Conservation (phyloP, 495 filamentous ascomycete species). For the Haplographium delicatum region DNA sequence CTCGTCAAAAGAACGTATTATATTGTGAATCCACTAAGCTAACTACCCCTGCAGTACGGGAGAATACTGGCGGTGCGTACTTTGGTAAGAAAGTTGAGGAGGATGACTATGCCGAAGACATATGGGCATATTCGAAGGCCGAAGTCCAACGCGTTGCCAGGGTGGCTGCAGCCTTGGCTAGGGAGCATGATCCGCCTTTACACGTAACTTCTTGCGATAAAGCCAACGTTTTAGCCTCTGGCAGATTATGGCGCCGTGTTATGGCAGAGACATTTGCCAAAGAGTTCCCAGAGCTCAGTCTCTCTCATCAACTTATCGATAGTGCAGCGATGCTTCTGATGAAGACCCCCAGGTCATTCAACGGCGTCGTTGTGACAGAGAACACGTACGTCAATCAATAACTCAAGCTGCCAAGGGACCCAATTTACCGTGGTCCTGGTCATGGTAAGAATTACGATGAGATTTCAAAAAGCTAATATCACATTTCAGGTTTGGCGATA, state of each 20-base stretch:
- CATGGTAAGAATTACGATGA: too few species aligned
- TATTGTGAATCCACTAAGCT: too few species aligned
- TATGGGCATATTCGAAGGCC: constrained; percentile 41
- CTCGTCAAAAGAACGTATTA: too few species aligned
- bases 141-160: constrained; percentile 46
- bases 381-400: too few species aligned
- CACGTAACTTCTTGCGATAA: constrained; percentile 35
- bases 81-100: constrained; percentile 46
- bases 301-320: constrained; percentile 45
- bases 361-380: constrained; percentile 45
- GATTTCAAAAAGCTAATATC: too few species aligned
- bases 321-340: constrained; percentile 45
- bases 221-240: constrained; percentile 46
- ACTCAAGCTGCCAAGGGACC: too few species aligned
- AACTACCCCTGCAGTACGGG: constrained; percentile 42
- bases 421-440: too few species aligned
- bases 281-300: constrained; percentile 43
- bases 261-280: constrained; percentile 39
- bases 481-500: constrained; percentile 52
- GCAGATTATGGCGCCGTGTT: constrained; percentile 44
- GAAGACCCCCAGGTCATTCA: constrained; percentile 41
- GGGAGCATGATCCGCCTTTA: constrained; percentile 19
- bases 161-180: constrained; percentile 41
- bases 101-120: constrained; percentile 41
- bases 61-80: constrained; percentile 50